Conservation (phyloP, 805 yeast genomes). For the Metschnikowia kunwiensis region DNA sequence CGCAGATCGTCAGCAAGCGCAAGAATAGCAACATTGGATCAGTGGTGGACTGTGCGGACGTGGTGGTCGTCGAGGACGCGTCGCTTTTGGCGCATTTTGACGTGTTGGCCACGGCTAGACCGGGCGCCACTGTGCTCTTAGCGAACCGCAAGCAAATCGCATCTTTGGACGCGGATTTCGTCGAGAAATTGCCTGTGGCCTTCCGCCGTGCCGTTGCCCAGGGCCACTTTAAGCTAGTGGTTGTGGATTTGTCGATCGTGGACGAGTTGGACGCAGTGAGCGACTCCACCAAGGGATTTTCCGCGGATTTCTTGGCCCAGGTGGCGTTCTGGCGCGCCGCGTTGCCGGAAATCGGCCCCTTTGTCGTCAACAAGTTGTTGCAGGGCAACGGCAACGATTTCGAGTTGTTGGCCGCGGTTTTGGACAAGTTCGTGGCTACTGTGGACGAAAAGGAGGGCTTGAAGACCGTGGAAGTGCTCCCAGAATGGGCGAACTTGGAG, state of each 20-base stretch:
- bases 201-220: conserved; percentile 52
- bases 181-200: conserved; percentile 50
- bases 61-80: conserved; percentile 62
- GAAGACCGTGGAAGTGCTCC: conserved; percentile 32
- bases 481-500: conserved; percentile 33
- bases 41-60: conserved; percentile 56
- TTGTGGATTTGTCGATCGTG: conserved; percentile 60
- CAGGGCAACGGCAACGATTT: conserved; percentile 80
- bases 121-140: conserved; percentile 52
- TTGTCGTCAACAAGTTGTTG: conserved; percentile 71
- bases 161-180: conserved; percentile 46
- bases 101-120: conserved; percentile 56
- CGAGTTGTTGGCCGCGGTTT: conserved; percentile 71
- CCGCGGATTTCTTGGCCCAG: conserved; percentile 68
- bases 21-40: not conserved
- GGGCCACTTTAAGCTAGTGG: conserved; percentile 50
- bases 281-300: conserved; percentile 68
- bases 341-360: conserved; percentile 58
- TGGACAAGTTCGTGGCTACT: conserved; percentile 62
- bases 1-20: conserved; percentile 48
- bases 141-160: conserved; percentile 34
- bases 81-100: conserved; percentile 55
- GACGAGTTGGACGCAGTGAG: conserved; percentile 54
- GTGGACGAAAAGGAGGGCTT: conserved; percentile 45
- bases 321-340: conserved; percentile 76